A percentile compares a stretch with the other conserved stretches of the same genome.
phyloP scores from a whole-genome alignment of 225 moss, liverwort and hornwort genomes.

The Climacium dendroides region DNA sequence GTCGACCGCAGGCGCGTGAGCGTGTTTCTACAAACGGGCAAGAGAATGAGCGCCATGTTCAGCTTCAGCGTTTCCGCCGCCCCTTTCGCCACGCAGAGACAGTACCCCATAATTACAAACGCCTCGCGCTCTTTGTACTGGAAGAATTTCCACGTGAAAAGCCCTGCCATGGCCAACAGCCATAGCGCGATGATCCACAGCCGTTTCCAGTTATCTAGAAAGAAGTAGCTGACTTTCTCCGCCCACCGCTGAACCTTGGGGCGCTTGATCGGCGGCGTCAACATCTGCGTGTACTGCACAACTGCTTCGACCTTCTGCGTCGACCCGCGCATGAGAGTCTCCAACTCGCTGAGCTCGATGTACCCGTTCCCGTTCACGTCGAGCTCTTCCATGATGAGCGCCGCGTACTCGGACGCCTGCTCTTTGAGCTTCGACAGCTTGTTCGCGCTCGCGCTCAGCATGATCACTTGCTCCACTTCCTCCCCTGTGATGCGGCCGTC shows the following conservation, averaged over 20 bases:
- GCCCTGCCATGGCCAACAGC: slow-evolving; percentile 39
- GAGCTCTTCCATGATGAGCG: slow-evolving; percentile 96
- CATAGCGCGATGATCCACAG: slow-evolving; percentile 71
- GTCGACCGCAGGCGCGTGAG: slow-evolving; percentile 81
- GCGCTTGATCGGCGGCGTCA: slow-evolving; percentile 30
- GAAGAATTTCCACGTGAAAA: slow-evolving; percentile 67
- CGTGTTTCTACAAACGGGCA: slow-evolving; percentile 90
- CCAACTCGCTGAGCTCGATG: slow-evolving; percentile 79
- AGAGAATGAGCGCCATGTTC: slow-evolving; percentile 92
- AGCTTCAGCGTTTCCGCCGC: slow-evolving; percentile 87
- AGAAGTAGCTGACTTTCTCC: slow-evolving; percentile 31
- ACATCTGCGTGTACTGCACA: slow-evolving; percentile 51
- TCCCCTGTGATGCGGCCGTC: slow-evolving; percentile 83
- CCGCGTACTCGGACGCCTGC: slow-evolving; percentile 84
- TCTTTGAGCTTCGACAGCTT: slow-evolving; percentile 75
- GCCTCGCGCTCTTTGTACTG: slow-evolving; percentile 45
- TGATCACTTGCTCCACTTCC: slow-evolving; percentile 93
- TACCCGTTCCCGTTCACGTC: slow-evolving; percentile 61
- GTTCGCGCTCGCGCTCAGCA: slow-evolving; percentile 91
- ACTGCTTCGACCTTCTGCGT: slow-evolving; percentile 32
- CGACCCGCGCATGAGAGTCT: slow-evolving; percentile 60
- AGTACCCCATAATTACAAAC: slow-evolving; percentile 52
- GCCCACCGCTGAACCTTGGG: background rate
- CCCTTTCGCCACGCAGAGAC: slow-evolving; percentile 76
- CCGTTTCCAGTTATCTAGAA: slow-evolving; percentile 74